Base-by-base conservation (phyloP, 176 grass and related monocot species). In the Thalia dealbata region DNA sequence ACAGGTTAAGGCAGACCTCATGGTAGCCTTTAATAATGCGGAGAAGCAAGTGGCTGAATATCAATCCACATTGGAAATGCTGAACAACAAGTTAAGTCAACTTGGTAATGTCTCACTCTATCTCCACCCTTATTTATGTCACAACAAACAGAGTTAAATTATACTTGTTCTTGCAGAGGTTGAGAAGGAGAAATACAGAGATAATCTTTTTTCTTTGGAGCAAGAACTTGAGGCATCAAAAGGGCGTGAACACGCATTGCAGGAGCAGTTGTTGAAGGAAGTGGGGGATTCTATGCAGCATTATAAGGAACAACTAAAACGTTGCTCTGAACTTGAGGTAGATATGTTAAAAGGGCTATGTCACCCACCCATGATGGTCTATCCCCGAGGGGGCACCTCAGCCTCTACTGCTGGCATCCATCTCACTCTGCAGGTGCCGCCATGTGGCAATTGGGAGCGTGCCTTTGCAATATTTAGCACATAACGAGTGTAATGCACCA, bases 171-270 rank as follows among this genome's bases (percentile, higher is more conserved):
- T 61, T 77, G 23, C 28, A 97, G 93, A 92, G 73, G 75, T 90
- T 84, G 93, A 88, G 84, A 97, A 76, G 73, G 79, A 76, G 52
- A 80, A 80, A 70, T 90, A 29, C 76, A 74, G 83, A 82, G 89
- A 90, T 71, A 80, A 81, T 64, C 61, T 87, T 71, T 78, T 75
- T 48, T 88, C 79, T 60, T 77, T 86, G 70, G 89, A 97, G 76
- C 93, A 97, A 92, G 89, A 97, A 67, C 77, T 92, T 56, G 82
- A 87, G 23, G 89, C 89, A 63, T 84, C 93, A 51, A 97, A 92
- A 82, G 89, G 87, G 10, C 78, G 87, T 24, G 89, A 97, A 74
- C 75, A 69, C 61, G 77, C 93, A 84, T 81, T 97, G 63, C 84
- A 92, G 81, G 83, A 92, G 55, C 74, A 83, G 6, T 58, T 97